Percentiles rank a stretch among this genome's conserved stretches.
Conservation (phyloP, 2,329 filamentous ascomycete species). For the Byssothecium circinans region DNA sequence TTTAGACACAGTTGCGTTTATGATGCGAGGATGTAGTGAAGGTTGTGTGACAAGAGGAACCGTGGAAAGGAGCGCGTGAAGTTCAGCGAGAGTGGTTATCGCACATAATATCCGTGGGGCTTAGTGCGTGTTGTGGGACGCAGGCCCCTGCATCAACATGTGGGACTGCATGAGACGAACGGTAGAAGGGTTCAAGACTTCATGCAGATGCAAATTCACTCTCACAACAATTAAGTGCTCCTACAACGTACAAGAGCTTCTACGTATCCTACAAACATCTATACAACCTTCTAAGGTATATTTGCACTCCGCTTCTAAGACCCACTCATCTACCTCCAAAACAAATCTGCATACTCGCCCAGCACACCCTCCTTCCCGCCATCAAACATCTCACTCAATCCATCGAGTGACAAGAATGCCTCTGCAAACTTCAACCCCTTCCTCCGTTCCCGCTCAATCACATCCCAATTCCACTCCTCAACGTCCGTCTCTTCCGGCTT, state of each 20-base stretch:
- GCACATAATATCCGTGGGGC: too few relatives aligned
- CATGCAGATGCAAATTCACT: too few relatives aligned
- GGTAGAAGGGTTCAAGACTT: background rate
- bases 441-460: constrained; percentile 60
- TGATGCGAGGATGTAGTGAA: too few relatives aligned
- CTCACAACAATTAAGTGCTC: too few relatives aligned
- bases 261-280: background rate
- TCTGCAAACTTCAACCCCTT: constrained; percentile 58
- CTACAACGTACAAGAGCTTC: background rate
- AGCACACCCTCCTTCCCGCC: constrained; percentile 47
- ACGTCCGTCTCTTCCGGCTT: constrained; percentile 28
- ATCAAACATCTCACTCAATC: constrained; percentile 55
- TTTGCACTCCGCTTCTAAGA: background rate
- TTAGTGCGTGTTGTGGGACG: too few relatives aligned
- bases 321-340: constrained; percentile 11
- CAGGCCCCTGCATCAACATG: background rate
- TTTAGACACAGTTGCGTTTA: too few relatives aligned
- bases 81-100: too few relatives aligned
- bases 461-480: constrained; percentile 61
- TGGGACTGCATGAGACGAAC: background rate
- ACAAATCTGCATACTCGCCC: constrained; percentile 47
- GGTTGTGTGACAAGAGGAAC: too few relatives aligned
- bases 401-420: constrained; percentile 58
- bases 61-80: too few relatives aligned
- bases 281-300: background rate